Conservation (phyloP, 2,329 filamentous ascomycete species). For the Furcasterigmium sp. region DNA sequence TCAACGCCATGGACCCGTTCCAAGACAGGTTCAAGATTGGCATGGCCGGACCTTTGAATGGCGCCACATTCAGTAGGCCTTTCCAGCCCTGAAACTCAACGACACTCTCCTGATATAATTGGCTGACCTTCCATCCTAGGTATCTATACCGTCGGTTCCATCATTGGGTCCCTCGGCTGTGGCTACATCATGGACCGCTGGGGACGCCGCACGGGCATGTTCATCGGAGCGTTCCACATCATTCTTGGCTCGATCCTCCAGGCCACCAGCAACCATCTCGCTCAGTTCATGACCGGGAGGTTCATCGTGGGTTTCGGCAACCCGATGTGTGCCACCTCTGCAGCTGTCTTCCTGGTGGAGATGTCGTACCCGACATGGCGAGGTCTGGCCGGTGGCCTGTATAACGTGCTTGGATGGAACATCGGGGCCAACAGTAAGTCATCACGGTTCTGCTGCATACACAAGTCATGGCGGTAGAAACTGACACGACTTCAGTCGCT, state of each 20-base stretch:
- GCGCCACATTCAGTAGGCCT: conserved; percentile 2
- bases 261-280: conserved; percentile 9
- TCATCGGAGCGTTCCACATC: conserved; percentile 9
- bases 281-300: conserved; percentile 12
- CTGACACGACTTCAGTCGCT: conserved; percentile 21
- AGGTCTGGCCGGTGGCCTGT: conserved; percentile 12
- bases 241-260: conserved; percentile 13
- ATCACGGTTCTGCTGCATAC: background rate
- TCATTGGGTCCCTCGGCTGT: conserved; percentile 9
- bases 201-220: conserved; percentile 13
- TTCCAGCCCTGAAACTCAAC: no score
- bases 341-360: conserved; percentile 13
- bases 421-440: conserved; percentile 14
- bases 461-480: background rate
- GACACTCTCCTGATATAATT: background rate
- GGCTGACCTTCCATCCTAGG: conserved; percentile 5
- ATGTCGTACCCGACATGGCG: conserved; percentile 14
- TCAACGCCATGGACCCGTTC: conserved; percentile 13
- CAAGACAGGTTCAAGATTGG: conserved; percentile 12
- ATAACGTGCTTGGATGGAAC: conserved; percentile 14
- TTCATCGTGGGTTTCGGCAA: conserved; percentile 11
- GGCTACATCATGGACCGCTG: conserved; percentile 15
- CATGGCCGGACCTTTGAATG: conserved; percentile 8
- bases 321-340: conserved; percentile 12
- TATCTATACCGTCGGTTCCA: conserved; percentile 14